Evolutionary conservation across 345 rosid species (phyloP), one percentile per base, ranked within the genome.

Genomic region (Hibiscus mutabilis): DNA sequence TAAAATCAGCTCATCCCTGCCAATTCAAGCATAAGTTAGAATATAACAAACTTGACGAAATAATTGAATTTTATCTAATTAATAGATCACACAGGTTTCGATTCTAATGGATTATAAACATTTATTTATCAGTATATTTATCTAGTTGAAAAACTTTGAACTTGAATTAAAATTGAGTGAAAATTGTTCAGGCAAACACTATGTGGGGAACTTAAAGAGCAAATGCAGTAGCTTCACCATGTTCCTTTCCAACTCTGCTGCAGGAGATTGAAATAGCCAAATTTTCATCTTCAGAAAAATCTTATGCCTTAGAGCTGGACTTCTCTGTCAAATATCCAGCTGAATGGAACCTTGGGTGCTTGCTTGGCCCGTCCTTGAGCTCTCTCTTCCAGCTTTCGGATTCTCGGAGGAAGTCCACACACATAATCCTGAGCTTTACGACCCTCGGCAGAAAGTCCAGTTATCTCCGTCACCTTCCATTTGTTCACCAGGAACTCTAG

Each of bases 341-440:
- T 95, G 82, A 95, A 92, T 0, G 96, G 96, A 47, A 84, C 7
- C 44, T 29, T 61, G 0, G 84, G 82, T 49, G 82, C 82, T 81
- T 89, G 74, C 80, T 92, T 85, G 6, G 87, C 96, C 76, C 87
- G 77, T 40, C 33, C 70, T 35, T 52, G 62, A 62, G 75, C 75
- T 25, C 75, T 86, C 83, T 95, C 99, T 70, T 89, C 96, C 80
- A 95, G 77, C 79, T 81, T 87, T 73, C 93, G 83, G 63, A 91
- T 83, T 79, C 93, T 86, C 14, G 88, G 86, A 65, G 98, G 69
- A 44, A 91, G 72, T 3, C 88, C 82, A 6, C 98, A 94, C 15
- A 94, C 79, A 51, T 89, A 94, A 4, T 94, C 97, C 60, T 91
- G 98, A 53, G 97, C 98, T 70, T 83, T 83, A 67, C 83, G 82